phyloP scores from a whole-genome alignment of 192 early-diverging fungal genomes.

The Entophlyctis luteolus region DNA sequence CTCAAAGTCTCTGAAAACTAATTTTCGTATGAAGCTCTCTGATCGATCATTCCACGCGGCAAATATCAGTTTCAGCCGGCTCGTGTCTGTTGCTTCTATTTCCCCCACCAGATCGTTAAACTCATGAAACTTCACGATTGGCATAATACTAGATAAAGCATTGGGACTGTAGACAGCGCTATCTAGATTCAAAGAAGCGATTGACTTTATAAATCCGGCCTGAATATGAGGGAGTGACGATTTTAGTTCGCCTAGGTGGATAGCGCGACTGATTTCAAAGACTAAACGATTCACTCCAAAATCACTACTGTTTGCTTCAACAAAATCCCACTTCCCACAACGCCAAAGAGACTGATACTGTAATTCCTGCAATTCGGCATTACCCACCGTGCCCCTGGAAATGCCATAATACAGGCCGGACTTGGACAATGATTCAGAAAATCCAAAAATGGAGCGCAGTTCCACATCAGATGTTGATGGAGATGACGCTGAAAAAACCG shows the following conservation, averaged over 20 bases:
- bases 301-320: neutral
- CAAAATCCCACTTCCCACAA: slow-evolving; percentile 25
- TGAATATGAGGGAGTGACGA: neutral
- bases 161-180: neutral
- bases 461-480: too few relatives aligned
- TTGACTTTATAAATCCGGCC: neutral
- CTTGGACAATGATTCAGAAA: slow-evolving; percentile 27
- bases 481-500: too few relatives aligned
- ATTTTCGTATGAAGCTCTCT: neutral
- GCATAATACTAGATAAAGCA: slow-evolving; percentile 17
- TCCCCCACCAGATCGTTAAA: neutral
- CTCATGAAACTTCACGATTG: slow-evolving; percentile 26
- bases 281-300: slow-evolving; percentile 6
- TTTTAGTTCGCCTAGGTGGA: slow-evolving; percentile 12
- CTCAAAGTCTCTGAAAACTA: slow-evolving; percentile 30
- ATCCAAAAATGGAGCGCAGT: too few relatives aligned
- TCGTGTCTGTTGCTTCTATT: neutral
- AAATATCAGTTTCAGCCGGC: slow-evolving; percentile 1
- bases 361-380: slow-evolving; percentile 6
- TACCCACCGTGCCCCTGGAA: slow-evolving; percentile 9
- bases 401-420: slow-evolving; percentile 28
- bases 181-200: neutral
- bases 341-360: slow-evolving; percentile 38
- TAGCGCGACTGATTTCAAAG: slow-evolving; percentile 4
- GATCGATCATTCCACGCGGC: slow-evolving; percentile 25